Evolutionary conservation across 352 stramenopile genomes (phyloP).

Genomic region (Pythium phragmitis): DNA sequence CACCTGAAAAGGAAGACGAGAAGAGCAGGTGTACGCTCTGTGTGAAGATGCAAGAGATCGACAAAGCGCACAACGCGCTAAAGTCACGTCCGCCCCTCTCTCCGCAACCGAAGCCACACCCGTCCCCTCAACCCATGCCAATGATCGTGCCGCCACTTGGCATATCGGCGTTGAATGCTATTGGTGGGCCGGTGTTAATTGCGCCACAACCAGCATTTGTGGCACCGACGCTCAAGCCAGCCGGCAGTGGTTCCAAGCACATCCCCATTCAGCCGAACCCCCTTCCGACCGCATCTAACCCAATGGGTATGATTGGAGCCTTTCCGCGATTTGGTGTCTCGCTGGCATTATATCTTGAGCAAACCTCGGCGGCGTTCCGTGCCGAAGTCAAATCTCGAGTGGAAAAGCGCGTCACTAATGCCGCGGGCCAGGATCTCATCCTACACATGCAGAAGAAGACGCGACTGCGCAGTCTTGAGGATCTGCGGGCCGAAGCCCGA

Average conservation of each 20-base stretch:
- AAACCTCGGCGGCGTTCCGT: conserved; percentile 65
- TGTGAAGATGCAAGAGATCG: conserved; percentile 64
- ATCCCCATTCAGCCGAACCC: conserved; percentile 79
- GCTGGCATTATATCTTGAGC: conserved; percentile 71
- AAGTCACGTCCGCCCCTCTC: conserved; percentile 26
- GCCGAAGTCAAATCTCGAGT: conserved; percentile 67
- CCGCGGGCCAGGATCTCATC: conserved; percentile 67
- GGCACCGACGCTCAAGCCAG: conserved; percentile 17
- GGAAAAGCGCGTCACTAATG: conserved; percentile 75
- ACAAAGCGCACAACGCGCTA: conserved; percentile 61
- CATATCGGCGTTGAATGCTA: conserved; percentile 6
- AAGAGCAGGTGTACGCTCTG: conserved; percentile 55
- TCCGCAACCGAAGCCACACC: conserved; percentile 15
- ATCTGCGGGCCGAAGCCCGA: conserved; percentile 63
- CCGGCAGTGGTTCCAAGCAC: conserved; percentile 34
- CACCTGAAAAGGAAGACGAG: conserved; percentile 30
- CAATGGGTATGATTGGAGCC: conserved; percentile 53
- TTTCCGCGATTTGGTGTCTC: conserved; percentile 66
- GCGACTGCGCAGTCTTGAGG: conserved; percentile 63
- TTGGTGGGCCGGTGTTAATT: conserved; percentile 22
- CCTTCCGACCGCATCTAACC: conserved; percentile 70
- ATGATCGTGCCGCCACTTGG: conserved; percentile 7
- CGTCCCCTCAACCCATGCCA: conserved; percentile 18
- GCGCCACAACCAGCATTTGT: conserved; percentile 25
- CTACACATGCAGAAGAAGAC: conserved; percentile 88